Base-by-base conservation (phyloP, 371 early-diverging fungal species). In the Capniomyces stellatus region DNA sequence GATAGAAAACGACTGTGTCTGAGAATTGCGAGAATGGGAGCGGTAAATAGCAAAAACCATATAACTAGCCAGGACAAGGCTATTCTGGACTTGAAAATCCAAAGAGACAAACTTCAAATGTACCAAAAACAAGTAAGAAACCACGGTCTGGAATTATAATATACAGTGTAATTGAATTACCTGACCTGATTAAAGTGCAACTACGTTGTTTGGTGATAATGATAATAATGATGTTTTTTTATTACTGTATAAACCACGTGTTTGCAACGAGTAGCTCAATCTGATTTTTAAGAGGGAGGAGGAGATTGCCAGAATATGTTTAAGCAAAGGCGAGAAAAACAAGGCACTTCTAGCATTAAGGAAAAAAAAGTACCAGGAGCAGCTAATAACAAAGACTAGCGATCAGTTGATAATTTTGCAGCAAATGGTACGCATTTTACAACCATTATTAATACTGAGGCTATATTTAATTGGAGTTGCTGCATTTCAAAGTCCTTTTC, bases 341-440 rank as follows among this genome's bases (percentile, higher is more conserved):
- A 75, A 80, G 18, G 96, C 96, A 0, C 69, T 92, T 29, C 60
- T 96, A 35, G 93, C 94, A 0, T 72, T 96, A 18, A 79, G 82
- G 60, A 90, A 91, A 72, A 92, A 92, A 63, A 92, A 92, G 65
- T 92, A 89, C 61, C 94, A 96, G 64, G 84, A 91, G 58, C 79
- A 79, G 48, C 71, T 92, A 52, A 65, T 92, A 19, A 75, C 75
- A 46, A 81, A 85, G 64, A 83, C 91, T 0, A 85, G 83, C 50
- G 72, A 78, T 29, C 94, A 96, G 66, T 73, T 96, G 42, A 59
- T 85, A 49, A 92, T 77, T 46, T 64, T 96, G 25, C 91, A 93
- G 66, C 84, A 89, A 58, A 71, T 96, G 73, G 35, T 35, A 35
- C 6, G n/a, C n/a, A n/a, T n/a, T n/a, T n/a, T 87, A 82, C 71